Conservation (phyloP, 176 grass and related monocot species). For the Secale cereale region DNA sequence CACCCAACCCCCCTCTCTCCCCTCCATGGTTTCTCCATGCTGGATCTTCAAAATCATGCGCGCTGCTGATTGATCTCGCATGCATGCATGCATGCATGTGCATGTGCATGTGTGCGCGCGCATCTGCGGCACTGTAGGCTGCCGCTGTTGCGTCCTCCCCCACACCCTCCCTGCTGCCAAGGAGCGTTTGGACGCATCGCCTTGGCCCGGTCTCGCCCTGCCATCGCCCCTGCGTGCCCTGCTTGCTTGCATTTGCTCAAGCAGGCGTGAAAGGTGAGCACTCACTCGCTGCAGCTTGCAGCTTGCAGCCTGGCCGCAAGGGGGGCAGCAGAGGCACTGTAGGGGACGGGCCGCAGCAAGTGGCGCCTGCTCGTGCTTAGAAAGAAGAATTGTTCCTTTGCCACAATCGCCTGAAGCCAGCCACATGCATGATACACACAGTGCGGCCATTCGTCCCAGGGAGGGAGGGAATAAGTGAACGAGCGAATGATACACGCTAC, state of each 20-base stretch:
- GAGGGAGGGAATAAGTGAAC: background rate
- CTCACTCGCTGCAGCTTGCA: background rate
- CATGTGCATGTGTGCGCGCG: background rate
- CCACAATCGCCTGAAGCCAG: background rate
- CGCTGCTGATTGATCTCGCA: constrained; percentile 12
- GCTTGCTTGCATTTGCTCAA: constrained; percentile 28
- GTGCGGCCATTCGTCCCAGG: background rate
- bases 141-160: background rate
- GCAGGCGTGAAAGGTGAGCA: background rate
- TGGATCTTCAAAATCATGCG: background rate
- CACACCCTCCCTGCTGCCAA: constrained; percentile 7
- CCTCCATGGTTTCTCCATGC: background rate
- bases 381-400: constrained; percentile 25
- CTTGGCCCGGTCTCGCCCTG: constrained; percentile 19
- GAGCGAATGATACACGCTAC: background rate
- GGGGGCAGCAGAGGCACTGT: background rate
- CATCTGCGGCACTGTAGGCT: background rate
- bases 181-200: constrained; percentile 28
- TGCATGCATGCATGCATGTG: background rate
- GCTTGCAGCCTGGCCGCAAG: background rate
- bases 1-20: background rate
- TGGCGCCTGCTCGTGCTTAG: background rate
- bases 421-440: background rate
- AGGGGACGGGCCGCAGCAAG: background rate
- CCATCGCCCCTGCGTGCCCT: background rate